Evolutionary conservation across 139 green algal species (phyloP).

Genomic region (Chlorella sp.): DNA sequence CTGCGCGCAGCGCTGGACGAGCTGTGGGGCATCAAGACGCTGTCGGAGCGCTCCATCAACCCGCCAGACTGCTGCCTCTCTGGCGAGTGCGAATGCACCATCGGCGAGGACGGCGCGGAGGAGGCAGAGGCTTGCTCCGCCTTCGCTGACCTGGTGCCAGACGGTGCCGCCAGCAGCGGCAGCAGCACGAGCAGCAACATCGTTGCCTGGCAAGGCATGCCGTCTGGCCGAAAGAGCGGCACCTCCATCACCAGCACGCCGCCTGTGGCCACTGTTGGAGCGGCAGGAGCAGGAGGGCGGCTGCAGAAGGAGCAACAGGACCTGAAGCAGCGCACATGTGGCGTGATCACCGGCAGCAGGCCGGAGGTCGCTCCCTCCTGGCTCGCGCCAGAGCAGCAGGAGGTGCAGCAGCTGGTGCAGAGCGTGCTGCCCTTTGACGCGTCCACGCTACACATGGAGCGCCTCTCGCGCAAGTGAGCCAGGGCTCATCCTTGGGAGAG

Average conservation of each 20-base stretch:
- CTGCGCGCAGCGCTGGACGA: slow-evolving; percentile 58
- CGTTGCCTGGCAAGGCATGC: neutral
- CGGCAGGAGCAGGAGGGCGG: too few relatives aligned
- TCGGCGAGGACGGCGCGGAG: slow-evolving; percentile 11
- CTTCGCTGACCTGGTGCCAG: too few relatives aligned
- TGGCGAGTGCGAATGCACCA: slow-evolving; percentile 6
- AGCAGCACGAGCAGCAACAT: neutral
- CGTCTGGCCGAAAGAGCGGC: slow-evolving; percentile 14
- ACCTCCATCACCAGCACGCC: slow-evolving; percentile 18
- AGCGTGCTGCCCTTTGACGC: slow-evolving; percentile 85
- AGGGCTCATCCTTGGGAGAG: too few relatives aligned
- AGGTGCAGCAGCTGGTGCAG: slow-evolving; percentile 52
- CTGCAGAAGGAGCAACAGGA: neutral
- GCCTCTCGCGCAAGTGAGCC: too few relatives aligned
- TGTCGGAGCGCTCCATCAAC: slow-evolving; percentile 4
- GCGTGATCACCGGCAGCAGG: neutral
- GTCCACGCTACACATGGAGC: slow-evolving; percentile 71
- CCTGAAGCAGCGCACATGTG: neutral
- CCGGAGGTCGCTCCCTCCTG: neutral
- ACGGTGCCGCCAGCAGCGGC: slow-evolving; percentile 8
- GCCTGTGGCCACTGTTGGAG: too few relatives aligned
- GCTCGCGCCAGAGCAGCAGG: slow-evolving; percentile 28
- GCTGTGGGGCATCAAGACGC: slow-evolving; percentile 40
- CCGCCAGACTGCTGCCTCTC: slow-evolving; percentile 4
- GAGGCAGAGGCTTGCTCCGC: neutral